Conservation (phyloP, 148 eudicot species). For the Camellia japonica region DNA sequence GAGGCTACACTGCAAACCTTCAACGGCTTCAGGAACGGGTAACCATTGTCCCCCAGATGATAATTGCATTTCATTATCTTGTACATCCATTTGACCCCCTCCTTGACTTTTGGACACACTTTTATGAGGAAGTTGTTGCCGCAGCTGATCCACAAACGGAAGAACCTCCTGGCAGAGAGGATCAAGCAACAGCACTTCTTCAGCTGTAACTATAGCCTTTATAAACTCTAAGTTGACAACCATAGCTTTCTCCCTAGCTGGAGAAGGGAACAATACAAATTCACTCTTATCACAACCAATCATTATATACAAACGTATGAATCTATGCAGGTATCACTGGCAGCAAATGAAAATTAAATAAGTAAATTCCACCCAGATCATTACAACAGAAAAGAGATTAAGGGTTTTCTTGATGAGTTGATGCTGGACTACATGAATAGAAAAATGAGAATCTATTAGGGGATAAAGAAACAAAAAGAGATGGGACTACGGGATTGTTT, state of each 20-base stretch:
- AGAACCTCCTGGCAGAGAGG: conserved; percentile 97
- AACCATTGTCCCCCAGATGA: conserved; percentile 48
- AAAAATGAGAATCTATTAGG: neutral
- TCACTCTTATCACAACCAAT: neutral
- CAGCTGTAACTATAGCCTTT: conserved; percentile 95
- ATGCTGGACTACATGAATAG: neutral
- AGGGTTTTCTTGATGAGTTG: neutral
- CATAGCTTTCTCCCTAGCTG: conserved; percentile 98
- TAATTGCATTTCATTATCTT: conserved; percentile 39
- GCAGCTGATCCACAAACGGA: conserved; percentile 95
- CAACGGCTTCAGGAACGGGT: conserved; percentile 53
- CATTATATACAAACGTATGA: neutral
- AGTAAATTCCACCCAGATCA: neutral
- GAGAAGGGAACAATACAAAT: conserved; percentile 8
- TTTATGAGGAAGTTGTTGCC: conserved; percentile 65
- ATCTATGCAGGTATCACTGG: neutral
- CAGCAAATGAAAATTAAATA: neutral
- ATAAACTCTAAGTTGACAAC: conserved; percentile 92
- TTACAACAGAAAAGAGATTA: neutral
- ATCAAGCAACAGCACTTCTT: conserved; percentile 92
- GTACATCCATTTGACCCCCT: conserved; percentile 30
- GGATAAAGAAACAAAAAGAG: neutral
- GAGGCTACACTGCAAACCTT: conserved; percentile 67
- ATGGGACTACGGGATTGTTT: neutral
- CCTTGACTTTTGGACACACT: conserved; percentile 27